phyloP scores from a whole-genome alignment of 495 filamentous ascomycete genomes.

The Staphylotrichum tortipilum region DNA sequence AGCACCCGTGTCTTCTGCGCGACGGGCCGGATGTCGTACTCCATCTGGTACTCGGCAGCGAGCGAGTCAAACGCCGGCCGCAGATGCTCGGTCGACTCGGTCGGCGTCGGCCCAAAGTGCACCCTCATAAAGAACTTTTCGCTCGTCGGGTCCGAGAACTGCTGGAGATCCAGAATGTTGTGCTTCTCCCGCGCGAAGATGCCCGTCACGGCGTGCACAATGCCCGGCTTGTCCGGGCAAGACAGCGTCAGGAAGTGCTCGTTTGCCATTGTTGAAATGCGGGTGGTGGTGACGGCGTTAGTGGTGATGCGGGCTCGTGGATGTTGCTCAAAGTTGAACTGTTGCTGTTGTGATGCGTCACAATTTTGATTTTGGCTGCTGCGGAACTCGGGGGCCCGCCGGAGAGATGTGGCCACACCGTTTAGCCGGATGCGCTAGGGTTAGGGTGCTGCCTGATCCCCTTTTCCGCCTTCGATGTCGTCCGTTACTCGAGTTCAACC shows the following conservation, averaged over 20 bases:
- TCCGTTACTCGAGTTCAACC: too few relatives aligned
- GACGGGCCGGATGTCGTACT: conserved; percentile 54
- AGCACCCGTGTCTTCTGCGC: conserved; percentile 57
- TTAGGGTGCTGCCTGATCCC: too few relatives aligned
- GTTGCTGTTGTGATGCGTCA: conserved; percentile 2
- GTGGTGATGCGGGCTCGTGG: too few relatives aligned
- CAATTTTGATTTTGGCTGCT: too few relatives aligned
- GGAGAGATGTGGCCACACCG: too few relatives aligned
- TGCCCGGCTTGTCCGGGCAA: conserved; percentile 65
- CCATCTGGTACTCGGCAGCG: conserved; percentile 48
- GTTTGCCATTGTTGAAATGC: conserved; percentile 27
- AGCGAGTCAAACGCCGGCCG: conserved; percentile 45
- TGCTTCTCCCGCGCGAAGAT: conserved; percentile 56
- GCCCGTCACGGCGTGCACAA: conserved; percentile 67
- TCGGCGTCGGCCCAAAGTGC: conserved; percentile 49
- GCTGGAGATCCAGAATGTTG: conserved; percentile 67
- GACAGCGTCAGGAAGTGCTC: conserved; percentile 68
- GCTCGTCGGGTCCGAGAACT: conserved; percentile 59
- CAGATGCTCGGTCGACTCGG: conserved; percentile 34
- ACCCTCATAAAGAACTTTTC: conserved; percentile 72
- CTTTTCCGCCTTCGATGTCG: too few relatives aligned
- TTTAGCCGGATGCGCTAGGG: too few relatives aligned
- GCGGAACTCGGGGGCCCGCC: too few relatives aligned
- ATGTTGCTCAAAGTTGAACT: conserved; percentile 34
- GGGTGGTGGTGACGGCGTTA: too few relatives aligned